Evolutionary conservation across 1,139 yeast genomes (phyloP).

Genomic region (Spathaspora sp.): DNA sequence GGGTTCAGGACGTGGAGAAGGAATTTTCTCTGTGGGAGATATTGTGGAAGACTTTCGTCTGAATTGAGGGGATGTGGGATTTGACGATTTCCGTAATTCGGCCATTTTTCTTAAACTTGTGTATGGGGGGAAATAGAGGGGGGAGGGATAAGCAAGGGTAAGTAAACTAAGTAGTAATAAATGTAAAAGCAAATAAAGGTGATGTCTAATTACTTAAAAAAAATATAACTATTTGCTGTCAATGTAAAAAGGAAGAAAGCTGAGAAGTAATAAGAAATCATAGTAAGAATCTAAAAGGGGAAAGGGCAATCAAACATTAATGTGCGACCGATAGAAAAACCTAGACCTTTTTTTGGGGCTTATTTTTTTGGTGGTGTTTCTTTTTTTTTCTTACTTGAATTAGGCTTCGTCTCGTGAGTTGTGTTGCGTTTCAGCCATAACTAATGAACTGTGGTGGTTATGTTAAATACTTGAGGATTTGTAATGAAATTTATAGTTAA

Average conservation of each 20-base stretch:
- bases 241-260: neutral
- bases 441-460: neutral
- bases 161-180: neutral
- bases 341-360: conserved; percentile 1
- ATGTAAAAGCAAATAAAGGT: neutral
- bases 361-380: neutral
- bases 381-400: neutral
- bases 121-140: neutral
- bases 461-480: neutral
- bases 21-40: neutral
- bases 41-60: conserved; percentile 12
- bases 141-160: neutral
- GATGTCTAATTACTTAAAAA: neutral
- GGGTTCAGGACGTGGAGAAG: conserved; percentile 17
- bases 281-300: neutral
- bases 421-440: neutral
- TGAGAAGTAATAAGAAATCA: neutral
- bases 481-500: neutral
- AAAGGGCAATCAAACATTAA: neutral
- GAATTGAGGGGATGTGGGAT: conserved; percentile 4
- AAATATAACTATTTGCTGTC: neutral
- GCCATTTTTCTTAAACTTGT: conserved; percentile 4
- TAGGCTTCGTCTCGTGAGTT: neutral
- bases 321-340: conserved; percentile 1
- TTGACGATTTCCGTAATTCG: conserved; percentile 4